A percentile compares a stretch with the other conserved stretches of the same genome.
These are phyloP conservation scores for Dentipellis sp. DNA, from an alignment of 768 basidiomycete species.

Conservation along the genomic window DNA sequence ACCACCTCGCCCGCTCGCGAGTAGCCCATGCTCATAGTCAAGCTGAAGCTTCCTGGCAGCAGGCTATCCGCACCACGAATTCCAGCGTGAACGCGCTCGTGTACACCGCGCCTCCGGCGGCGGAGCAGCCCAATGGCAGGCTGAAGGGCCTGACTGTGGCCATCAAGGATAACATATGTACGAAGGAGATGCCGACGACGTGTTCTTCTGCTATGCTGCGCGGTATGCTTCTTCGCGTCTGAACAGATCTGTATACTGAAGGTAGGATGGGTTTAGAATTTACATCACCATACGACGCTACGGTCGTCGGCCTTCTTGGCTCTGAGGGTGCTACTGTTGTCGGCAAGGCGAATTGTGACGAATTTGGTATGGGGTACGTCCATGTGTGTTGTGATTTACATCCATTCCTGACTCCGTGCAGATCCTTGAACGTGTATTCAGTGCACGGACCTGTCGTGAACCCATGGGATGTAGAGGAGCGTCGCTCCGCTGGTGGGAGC, in stretches of 20 bases:
- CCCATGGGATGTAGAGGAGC: constrained; percentile 36
- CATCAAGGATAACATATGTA: constrained; percentile 86
- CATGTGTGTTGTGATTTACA: not conserved
- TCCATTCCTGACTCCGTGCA: constrained; percentile 18
- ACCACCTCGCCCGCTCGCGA: not conserved
- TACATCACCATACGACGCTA: constrained; percentile 77
- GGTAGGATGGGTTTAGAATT: constrained; percentile 40
- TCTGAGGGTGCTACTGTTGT: constrained; percentile 59
- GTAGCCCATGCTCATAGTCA: not conserved
- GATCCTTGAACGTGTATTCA: constrained; percentile 72
- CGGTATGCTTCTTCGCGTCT: constrained; percentile 27
- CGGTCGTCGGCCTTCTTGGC: constrained; percentile 59
- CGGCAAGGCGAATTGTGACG: constrained; percentile 93
- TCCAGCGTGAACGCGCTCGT: constrained; percentile 49
- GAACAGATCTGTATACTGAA: not conserved
- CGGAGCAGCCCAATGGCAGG: constrained; percentile 13
- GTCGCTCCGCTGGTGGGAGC: constrained; percentile 79
- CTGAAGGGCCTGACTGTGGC: constrained; percentile 46
- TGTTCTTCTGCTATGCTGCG: constrained; percentile 73
- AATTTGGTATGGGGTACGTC: constrained; percentile 95
- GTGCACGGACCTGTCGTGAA: constrained; percentile 74
- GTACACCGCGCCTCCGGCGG: constrained; percentile 11
- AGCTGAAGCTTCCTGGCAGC: constrained; percentile 1
- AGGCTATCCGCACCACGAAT: constrained; percentile 22
- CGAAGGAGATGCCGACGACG: constrained; percentile 52